Conservation (phyloP, 2,329 filamentous ascomycete genomes). For the Exserohilum turcica region DNA sequence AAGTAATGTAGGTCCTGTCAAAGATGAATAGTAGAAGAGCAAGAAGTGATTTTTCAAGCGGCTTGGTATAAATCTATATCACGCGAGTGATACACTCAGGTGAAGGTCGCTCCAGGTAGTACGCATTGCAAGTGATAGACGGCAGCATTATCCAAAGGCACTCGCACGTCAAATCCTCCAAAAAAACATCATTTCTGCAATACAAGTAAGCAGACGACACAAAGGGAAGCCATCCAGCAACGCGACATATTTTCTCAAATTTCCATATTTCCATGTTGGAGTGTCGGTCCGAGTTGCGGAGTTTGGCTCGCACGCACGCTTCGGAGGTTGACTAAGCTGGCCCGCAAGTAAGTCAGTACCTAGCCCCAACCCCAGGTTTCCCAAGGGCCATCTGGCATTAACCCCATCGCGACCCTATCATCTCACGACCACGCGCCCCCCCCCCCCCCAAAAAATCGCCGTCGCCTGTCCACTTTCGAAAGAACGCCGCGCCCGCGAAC, state of each 20-base stretch:
- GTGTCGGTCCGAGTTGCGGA: slow-evolving; percentile 5
- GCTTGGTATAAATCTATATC: background rate
- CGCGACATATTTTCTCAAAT: too few species aligned
- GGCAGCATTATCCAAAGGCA: background rate
- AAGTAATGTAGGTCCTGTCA: background rate
- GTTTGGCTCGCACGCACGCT: slow-evolving; percentile 17
- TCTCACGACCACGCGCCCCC: slow-evolving; percentile 15
- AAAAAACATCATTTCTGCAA: background rate
- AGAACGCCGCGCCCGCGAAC: too few species aligned
- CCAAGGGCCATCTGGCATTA: slow-evolving; percentile 38
- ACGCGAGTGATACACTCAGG: background rate
- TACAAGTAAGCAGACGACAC: too few species aligned
- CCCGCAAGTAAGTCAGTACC: slow-evolving; percentile 22
- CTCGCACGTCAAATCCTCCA: background rate
- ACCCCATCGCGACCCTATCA: slow-evolving; percentile 24
- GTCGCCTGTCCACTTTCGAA: background rate
- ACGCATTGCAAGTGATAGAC: slow-evolving; percentile 3
- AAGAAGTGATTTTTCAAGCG: background rate
- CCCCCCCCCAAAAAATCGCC: too few species aligned
- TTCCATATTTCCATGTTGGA: background rate
- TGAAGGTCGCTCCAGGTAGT: slow-evolving; percentile 6
- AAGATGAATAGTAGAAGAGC: background rate
- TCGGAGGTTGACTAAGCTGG: slow-evolving; percentile 30
- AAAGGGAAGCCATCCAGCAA: too few species aligned
- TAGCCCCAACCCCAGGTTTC: slow-evolving; percentile 17